Percentiles rank a stretch among this genome's conserved stretches.
Evolutionary conservation across 2,329 filamentous ascomycete species (phyloP).

Genomic region (Cercospora sojina): DNA sequence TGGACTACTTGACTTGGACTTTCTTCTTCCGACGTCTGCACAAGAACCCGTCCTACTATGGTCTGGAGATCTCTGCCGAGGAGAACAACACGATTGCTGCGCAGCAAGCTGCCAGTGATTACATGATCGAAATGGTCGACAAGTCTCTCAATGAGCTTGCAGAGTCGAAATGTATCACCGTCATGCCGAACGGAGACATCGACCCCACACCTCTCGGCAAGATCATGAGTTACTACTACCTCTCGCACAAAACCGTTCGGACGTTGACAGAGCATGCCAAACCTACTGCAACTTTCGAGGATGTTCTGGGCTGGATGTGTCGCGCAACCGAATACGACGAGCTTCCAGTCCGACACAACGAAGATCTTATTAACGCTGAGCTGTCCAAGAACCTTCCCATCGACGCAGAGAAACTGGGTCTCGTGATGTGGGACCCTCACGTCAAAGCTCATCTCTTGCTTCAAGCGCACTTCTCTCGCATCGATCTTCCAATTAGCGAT

Average conservation of each 20-base stretch:
- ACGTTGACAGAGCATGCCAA: slow-evolving; percentile 76
- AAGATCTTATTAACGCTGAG: slow-evolving; percentile 93
- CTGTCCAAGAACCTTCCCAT: slow-evolving; percentile 80
- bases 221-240: slow-evolving; percentile 99
- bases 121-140: slow-evolving; percentile 90
- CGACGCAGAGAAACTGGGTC: slow-evolving; percentile 58
- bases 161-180: slow-evolving; percentile 76
- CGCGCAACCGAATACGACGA: slow-evolving; percentile 95
- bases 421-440: slow-evolving; percentile 98
- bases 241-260: slow-evolving; percentile 88
- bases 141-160: slow-evolving; percentile 79
- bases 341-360: slow-evolving; percentile 94
- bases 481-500: slow-evolving; percentile 90
- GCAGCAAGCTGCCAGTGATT: slow-evolving; percentile 85
- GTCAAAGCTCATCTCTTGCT: slow-evolving; percentile 93
- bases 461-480: slow-evolving; percentile 90
- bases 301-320: slow-evolving; percentile 89
- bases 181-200: slow-evolving; percentile 84
- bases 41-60: slow-evolving; percentile 98
- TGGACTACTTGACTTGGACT: slow-evolving; percentile 98
- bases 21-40: slow-evolving; percentile 97
- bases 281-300: slow-evolving; percentile 70
- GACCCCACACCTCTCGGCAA: slow-evolving; percentile 89
- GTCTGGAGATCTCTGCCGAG: slow-evolving; percentile 86
- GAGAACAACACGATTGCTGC: slow-evolving; percentile 86